Conservation (phyloP, 1,139 yeast genomes). For the Saccharomyces hybrid region DNA sequence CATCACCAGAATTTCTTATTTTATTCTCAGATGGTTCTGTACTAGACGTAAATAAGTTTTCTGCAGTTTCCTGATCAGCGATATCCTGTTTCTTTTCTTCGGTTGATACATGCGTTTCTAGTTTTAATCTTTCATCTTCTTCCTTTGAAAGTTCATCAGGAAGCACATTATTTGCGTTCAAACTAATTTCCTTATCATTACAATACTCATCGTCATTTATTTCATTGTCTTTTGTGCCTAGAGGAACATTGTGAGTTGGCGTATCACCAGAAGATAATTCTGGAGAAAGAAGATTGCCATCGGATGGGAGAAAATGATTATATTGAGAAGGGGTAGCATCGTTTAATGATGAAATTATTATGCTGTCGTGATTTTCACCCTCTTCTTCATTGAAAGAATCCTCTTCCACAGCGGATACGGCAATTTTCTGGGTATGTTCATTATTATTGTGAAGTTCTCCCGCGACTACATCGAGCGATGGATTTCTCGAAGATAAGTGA, state of each 20-base stretch:
- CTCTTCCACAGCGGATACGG: background rate
- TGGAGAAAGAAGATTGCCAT: background rate
- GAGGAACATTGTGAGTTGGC: background rate
- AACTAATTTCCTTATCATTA: background rate
- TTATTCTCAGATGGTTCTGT: background rate
- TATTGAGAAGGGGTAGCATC: background rate
- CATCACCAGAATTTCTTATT: background rate
- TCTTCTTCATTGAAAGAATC: background rate
- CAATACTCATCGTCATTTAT: background rate
- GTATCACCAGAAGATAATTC: background rate
- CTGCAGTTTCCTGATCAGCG: background rate
- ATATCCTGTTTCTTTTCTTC: background rate
- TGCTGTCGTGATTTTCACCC: background rate
- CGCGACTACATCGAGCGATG: background rate
- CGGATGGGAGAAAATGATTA: background rate
- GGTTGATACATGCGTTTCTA: background rate
- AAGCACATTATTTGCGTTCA: background rate
- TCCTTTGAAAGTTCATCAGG: background rate
- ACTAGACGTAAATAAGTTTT: constrained; percentile 13
- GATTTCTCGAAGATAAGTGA: background rate
- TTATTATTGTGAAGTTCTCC: background rate
- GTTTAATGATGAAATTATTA: background rate
- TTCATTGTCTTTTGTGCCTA: background rate
- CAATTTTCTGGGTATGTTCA: background rate
- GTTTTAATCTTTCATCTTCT: constrained; percentile 3